Conservation (phyloP, 106 monocot species). For the Posidonia australis region DNA sequence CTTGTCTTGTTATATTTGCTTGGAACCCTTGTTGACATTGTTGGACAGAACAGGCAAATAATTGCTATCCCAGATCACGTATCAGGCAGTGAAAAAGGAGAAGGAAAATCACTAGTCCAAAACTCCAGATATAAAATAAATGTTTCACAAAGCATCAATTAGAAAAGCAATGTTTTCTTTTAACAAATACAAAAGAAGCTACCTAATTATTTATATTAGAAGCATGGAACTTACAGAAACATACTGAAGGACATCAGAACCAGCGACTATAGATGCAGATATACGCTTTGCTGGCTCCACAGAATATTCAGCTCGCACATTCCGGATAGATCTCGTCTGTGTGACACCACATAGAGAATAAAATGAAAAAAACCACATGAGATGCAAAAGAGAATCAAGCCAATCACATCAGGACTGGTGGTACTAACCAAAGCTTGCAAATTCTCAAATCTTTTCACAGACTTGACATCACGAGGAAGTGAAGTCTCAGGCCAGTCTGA, state of each 20-base stretch:
- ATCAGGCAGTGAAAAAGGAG: no score
- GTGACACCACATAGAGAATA: neutral
- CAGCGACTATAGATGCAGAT: slow-evolving; percentile 84
- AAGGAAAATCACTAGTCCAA: no score
- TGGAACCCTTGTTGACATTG: no score
- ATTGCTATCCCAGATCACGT: no score
- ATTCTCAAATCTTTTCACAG: slow-evolving; percentile 89
- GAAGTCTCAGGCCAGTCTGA: slow-evolving; percentile 65
- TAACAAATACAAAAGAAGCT: no score
- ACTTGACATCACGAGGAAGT: slow-evolving; percentile 60
- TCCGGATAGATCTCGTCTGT: slow-evolving; percentile 72
- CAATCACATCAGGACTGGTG: neutral
- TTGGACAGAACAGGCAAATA: no score
- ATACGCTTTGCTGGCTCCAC: slow-evolving; percentile 94
- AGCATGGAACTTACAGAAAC: slow-evolving; percentile 50
- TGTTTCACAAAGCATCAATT: no score
- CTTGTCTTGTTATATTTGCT: no score
- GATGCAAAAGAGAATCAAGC: neutral
- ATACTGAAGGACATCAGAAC: slow-evolving; percentile 64
- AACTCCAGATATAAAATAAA: no score
- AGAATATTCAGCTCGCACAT: slow-evolving; percentile 91
- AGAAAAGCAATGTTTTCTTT: no score
- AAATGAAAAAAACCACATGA: neutral
- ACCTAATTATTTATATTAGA: no score
- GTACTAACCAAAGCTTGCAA: slow-evolving; percentile 71